Conservation (phyloP, 768 basidiomycete genomes). For the Agaricus subrufescens region DNA sequence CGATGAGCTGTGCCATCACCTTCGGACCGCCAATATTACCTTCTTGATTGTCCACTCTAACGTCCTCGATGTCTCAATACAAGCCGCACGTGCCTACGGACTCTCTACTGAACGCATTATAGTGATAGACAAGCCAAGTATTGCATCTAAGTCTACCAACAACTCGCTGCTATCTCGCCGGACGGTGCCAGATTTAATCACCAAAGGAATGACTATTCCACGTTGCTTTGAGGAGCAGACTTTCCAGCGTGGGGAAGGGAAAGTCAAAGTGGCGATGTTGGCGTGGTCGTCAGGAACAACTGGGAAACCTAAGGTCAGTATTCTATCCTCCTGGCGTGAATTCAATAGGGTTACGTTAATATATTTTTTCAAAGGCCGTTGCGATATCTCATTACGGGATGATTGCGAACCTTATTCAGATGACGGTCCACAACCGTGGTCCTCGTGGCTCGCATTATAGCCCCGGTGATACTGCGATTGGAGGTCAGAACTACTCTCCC, state of each 20-base stretch:
- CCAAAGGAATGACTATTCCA: conserved; percentile 17
- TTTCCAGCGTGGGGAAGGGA: conserved; percentile 48
- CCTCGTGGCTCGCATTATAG: conserved; percentile 30
- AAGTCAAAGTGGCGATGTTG: conserved; percentile 54
- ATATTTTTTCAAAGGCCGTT: conserved; percentile 32
- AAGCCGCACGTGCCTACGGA: conserved; percentile 33
- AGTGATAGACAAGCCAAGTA: conserved; percentile 30
- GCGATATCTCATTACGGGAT: conserved; percentile 49
- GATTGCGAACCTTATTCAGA: conserved; percentile 53
- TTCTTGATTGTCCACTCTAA: conserved; percentile 45
- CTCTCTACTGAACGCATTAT: conserved; percentile 41
- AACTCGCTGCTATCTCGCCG: conserved; percentile 8
- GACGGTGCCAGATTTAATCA: conserved; percentile 23
- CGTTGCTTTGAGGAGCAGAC: conserved; percentile 35
- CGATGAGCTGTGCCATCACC: conserved; percentile 49
- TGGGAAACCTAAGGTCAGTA: conserved; percentile 53
- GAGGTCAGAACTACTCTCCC: conserved; percentile 19
- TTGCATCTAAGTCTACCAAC: background rate
- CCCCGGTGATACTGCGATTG: conserved; percentile 46
- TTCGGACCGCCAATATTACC: conserved; percentile 35
- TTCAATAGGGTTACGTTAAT: background rate
- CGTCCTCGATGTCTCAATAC: conserved; percentile 34
- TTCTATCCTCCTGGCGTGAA: background rate
- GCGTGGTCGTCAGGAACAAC: conserved; percentile 70
- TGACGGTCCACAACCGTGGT: conserved; percentile 36